Conservation (phyloP, 2,329 filamentous ascomycete genomes). For the Hymenoscyphus infarciens region DNA sequence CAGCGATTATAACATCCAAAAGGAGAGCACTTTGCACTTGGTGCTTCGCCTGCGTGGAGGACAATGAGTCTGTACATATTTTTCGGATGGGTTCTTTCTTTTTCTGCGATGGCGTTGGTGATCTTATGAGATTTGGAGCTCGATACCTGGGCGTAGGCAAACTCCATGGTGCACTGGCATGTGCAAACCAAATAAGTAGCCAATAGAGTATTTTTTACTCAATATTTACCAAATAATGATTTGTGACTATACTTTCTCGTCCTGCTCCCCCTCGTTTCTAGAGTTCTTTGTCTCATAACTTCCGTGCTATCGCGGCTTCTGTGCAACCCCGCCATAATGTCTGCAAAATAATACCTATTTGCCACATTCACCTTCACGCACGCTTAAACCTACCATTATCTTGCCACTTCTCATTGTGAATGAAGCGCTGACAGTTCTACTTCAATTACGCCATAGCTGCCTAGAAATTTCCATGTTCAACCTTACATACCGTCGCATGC, state of each 20-base stretch:
- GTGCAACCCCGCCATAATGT: background rate
- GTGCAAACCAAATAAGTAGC: slow-evolving; percentile 18
- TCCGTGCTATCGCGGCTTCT: background rate
- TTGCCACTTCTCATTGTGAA: background rate
- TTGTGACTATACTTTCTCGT: too few relatives aligned
- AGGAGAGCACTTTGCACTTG: slow-evolving; percentile 68
- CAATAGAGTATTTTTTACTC: slow-evolving; percentile 14
- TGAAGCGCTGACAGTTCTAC: background rate
- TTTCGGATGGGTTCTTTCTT: slow-evolving; percentile 8
- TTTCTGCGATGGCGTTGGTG: slow-evolving; percentile 28
- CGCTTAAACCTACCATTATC: too few relatives aligned
- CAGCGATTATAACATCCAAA: slow-evolving; percentile 83
- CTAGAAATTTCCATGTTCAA: background rate
- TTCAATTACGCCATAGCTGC: background rate
- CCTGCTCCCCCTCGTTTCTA: too few relatives aligned
- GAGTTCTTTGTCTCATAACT: background rate
- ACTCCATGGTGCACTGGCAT: slow-evolving; percentile 9
- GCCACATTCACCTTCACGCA: background rate
- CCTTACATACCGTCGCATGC: slow-evolving; percentile 5
- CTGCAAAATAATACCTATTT: background rate
- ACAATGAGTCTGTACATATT: slow-evolving; percentile 37
- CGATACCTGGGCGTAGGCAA: slow-evolving; percentile 18
- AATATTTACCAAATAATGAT: background rate
- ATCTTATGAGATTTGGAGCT: slow-evolving; percentile 10
- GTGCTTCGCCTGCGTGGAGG: slow-evolving; percentile 69